Conservation (phyloP, 1,139 yeast species). For the Debaryomyces subglobosus region DNA sequence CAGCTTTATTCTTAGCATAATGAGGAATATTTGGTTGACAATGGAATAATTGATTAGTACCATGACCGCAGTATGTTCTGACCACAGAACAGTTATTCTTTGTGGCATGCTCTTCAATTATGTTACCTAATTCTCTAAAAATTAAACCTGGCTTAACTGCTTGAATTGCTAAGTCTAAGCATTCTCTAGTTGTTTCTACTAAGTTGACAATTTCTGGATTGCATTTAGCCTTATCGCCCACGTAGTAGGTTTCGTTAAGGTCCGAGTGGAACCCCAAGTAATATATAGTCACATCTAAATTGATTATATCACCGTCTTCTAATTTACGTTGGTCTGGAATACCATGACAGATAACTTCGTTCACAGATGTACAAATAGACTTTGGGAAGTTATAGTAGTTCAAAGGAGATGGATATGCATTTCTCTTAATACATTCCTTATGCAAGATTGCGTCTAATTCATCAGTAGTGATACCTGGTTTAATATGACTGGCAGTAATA, state of each 20-base stretch:
- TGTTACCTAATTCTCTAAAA: constrained; percentile 84
- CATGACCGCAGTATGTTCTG: constrained; percentile 93
- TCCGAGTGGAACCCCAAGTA: constrained; percentile 93
- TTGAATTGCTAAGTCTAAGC: constrained; percentile 80
- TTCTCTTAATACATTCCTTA: constrained; percentile 83
- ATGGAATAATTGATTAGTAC: constrained; percentile 86
- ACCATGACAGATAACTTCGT: constrained; percentile 97
- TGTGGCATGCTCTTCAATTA: constrained; percentile 85
- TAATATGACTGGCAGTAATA: constrained; percentile 77
- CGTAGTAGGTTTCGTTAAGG: constrained; percentile 94
- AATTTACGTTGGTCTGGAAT: constrained; percentile 88
- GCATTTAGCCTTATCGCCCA: constrained; percentile 82
- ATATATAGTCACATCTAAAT: constrained; percentile 84
- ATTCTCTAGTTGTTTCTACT: constrained; percentile 93
- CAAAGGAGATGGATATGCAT: constrained; percentile 93
- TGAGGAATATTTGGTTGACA: constrained; percentile 94
- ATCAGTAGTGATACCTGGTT: constrained; percentile 93
- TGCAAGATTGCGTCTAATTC: constrained; percentile 87
- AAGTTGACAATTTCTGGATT: constrained; percentile 80
- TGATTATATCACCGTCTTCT: constrained; percentile 92
- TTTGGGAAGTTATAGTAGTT: constrained; percentile 95
- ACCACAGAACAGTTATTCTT: constrained; percentile 84
- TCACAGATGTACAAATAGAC: constrained; percentile 89
- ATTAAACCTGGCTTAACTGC: constrained; percentile 91
- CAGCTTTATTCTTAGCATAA: constrained; percentile 88